Conservation (phyloP, 2,329 filamentous ascomycete species). For the Fusarium verticillioides region DNA sequence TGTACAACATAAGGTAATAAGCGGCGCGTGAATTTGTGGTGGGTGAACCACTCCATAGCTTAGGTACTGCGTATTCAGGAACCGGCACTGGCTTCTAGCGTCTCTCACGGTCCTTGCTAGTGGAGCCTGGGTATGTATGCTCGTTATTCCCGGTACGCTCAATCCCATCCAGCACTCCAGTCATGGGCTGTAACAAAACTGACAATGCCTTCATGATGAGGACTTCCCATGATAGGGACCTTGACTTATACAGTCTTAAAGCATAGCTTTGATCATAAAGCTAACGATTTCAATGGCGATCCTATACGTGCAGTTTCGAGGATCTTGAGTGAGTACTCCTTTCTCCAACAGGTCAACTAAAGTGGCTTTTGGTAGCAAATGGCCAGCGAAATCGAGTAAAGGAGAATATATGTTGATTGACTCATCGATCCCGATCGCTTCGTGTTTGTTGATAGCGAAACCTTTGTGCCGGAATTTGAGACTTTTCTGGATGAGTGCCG, state of each 20-base stretch:
- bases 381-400: not conserved
- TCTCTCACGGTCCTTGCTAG: not conserved
- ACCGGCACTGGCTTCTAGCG: conserved; percentile 22
- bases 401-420: not conserved
- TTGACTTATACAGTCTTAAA: not conserved
- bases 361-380: not conserved
- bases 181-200: not conserved
- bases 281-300: not conserved
- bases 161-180: not conserved
- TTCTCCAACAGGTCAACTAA: not conserved
- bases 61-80: conserved; percentile 14
- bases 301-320: not conserved
- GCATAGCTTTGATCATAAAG: not conserved
- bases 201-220: not conserved
- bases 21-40: not conserved
- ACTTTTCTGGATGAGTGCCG: not conserved
- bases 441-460: not conserved
- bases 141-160: not conserved
- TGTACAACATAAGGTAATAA: not conserved
- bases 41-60: not conserved
- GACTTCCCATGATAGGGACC: not conserved
- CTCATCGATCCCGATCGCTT: not conserved
- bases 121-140: not conserved
- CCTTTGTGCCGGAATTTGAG: not conserved
- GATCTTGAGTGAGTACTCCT: not conserved